phyloP scores from a whole-genome alignment of 371 early-diverging fungal genomes.

The Syncephalastrum racemosum region DNA sequence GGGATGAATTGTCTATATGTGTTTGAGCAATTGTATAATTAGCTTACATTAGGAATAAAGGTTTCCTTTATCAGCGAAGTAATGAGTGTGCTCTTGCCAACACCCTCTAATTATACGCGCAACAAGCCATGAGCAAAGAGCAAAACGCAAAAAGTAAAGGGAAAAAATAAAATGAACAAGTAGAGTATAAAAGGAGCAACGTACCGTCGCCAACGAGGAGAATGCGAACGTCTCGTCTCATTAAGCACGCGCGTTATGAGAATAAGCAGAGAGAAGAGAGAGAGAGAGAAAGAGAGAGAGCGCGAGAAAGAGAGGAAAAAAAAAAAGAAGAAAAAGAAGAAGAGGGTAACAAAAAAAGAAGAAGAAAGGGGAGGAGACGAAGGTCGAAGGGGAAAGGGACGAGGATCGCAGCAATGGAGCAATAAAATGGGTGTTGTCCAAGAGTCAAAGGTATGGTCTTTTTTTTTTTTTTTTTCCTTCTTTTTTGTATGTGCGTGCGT shows the following conservation, averaged over 20 bases:
- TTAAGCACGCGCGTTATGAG: slow-evolving; percentile 21
- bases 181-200: slow-evolving; percentile 16
- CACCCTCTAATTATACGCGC: slow-evolving; percentile 65
- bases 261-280: not conserved
- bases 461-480: not conserved
- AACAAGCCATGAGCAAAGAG: not conserved
- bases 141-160: not conserved
- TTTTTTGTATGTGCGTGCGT: no score
- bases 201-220: slow-evolving; percentile 90
- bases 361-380: slow-evolving; percentile 4
- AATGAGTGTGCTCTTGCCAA: slow-evolving; percentile 95
- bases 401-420: not conserved
- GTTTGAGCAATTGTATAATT: not conserved
- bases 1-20: not conserved
- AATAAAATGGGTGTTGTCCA: no score
- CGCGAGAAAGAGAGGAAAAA: slow-evolving; percentile 1
- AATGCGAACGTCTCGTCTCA: slow-evolving; percentile 91
- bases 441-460: not conserved
- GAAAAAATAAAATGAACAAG: not conserved
- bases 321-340: slow-evolving; percentile 5
- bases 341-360: slow-evolving; percentile 1
- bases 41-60: slow-evolving; percentile 86
- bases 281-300: slow-evolving; percentile 1
- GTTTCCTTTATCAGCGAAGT: slow-evolving; percentile 94
- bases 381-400: not conserved